Percentiles rank a stretch among this genome's conserved stretches.
Evolutionary conservation across 2,329 filamentous ascomycete species (phyloP).

Genomic region (Aotearoamyces nothofagi): DNA sequence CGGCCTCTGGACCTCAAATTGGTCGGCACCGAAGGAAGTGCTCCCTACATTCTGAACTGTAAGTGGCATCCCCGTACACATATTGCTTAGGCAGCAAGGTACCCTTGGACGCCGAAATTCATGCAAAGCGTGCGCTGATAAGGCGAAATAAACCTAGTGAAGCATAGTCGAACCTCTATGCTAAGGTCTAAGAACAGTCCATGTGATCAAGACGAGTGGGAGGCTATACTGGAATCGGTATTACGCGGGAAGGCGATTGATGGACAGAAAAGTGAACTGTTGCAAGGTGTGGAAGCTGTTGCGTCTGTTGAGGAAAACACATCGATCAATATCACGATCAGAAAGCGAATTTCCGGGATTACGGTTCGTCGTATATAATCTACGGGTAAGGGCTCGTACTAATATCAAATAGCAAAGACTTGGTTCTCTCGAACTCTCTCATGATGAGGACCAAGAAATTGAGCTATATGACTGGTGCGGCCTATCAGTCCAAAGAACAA

Average conservation of each 20-base stretch:
- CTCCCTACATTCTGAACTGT: slow-evolving; percentile 42
- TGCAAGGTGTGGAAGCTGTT: slow-evolving; percentile 46
- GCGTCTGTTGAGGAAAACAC: slow-evolving; percentile 37
- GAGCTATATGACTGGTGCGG: slow-evolving; percentile 58
- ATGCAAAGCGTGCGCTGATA: slow-evolving; percentile 13
- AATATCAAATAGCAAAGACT: slow-evolving; percentile 41
- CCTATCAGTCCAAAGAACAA: slow-evolving; percentile 28
- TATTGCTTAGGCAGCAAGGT: neutral
- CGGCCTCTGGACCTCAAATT: slow-evolving; percentile 49
- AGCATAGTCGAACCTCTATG: slow-evolving; percentile 36
- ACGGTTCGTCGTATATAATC: slow-evolving; percentile 32
- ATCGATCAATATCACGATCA: slow-evolving; percentile 44
- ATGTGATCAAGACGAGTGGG: slow-evolving; percentile 52
- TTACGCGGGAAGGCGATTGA: slow-evolving; percentile 31
- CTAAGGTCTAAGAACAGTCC: slow-evolving; percentile 37
- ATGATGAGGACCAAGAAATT: slow-evolving; percentile 39
- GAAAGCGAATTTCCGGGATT: slow-evolving; percentile 52
- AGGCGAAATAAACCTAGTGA: slow-evolving; percentile 26
- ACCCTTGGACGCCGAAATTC: slow-evolving; percentile 11
- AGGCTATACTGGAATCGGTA: slow-evolving; percentile 38
- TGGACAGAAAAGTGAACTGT: slow-evolving; percentile 29
- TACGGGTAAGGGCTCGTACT: too few species aligned
- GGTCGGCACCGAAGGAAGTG: slow-evolving; percentile 51
- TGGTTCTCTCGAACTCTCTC: slow-evolving; percentile 44
- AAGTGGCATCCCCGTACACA: neutral